These are phyloP conservation scores for Apiospora hydei DNA, from an alignment of 2,329 filamentous ascomycete species.

Conservation along the genomic window DNA sequence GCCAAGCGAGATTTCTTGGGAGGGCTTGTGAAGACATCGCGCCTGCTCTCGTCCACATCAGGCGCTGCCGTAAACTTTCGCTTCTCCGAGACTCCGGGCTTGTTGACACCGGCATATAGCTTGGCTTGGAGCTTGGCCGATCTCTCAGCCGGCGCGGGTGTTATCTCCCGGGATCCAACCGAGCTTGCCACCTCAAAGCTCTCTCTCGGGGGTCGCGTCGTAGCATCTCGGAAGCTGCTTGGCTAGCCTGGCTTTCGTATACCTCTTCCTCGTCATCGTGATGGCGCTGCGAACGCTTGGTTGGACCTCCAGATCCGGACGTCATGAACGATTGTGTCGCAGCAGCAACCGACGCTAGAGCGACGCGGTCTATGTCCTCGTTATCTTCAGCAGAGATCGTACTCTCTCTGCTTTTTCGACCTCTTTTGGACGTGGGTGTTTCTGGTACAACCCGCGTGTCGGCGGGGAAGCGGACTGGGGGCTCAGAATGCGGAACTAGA, in stretches of 20 bases:
- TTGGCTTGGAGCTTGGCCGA: slow-evolving; percentile 59
- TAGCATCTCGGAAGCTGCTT: slow-evolving; percentile 77
- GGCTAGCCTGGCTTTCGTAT: slow-evolving; percentile 78
- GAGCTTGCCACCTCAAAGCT: slow-evolving; percentile 59
- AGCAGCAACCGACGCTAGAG: slow-evolving; percentile 61
- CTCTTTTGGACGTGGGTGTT: slow-evolving; percentile 52
- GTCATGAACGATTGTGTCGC: slow-evolving; percentile 47
- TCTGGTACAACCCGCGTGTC: slow-evolving; percentile 50
- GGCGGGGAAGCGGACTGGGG: slow-evolving; percentile 53
- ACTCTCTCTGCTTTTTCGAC: slow-evolving; percentile 80
- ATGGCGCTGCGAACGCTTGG: slow-evolving; percentile 34
- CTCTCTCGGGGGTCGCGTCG: slow-evolving; percentile 63
- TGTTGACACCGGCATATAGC: slow-evolving; percentile 54
- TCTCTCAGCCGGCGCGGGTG: slow-evolving; percentile 50
- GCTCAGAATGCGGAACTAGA: slow-evolving; percentile 67
- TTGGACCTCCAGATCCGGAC: slow-evolving; percentile 38
- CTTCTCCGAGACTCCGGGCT: slow-evolving; percentile 53
- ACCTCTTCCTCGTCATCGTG: slow-evolving; percentile 66
- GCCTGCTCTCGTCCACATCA: slow-evolving; percentile 40
- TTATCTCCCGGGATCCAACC: slow-evolving; percentile 51
- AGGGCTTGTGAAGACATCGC: slow-evolving; percentile 52
- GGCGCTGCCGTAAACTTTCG: slow-evolving; percentile 54
- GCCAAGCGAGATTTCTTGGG: slow-evolving; percentile 52
- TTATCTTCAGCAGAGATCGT: slow-evolving; percentile 78
- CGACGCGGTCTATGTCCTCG: slow-evolving; percentile 63